phyloP scores from a whole-genome alignment of 305 asterid genomes.

The Solanum hybrid region DNA sequence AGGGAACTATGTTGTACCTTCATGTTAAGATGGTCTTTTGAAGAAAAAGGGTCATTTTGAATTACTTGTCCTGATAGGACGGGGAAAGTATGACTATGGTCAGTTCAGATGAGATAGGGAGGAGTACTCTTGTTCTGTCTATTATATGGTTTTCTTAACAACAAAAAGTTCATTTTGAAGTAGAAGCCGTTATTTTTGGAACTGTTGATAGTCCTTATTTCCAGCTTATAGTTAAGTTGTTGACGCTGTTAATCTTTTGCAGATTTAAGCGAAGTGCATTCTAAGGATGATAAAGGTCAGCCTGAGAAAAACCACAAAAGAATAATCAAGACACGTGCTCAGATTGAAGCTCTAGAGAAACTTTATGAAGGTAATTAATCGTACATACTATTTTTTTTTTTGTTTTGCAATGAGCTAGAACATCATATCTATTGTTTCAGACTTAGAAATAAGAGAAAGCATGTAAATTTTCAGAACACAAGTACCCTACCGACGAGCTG shows the following conservation, averaged over 20 bases:
- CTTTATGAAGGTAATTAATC: slow-evolving; percentile 34
- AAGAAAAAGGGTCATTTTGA: background rate
- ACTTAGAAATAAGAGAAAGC: background rate
- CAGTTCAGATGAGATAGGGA: background rate
- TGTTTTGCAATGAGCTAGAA: background rate
- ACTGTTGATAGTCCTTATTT: background rate
- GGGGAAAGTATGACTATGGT: background rate
- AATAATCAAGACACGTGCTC: slow-evolving; percentile 62
- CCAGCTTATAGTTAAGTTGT: background rate
- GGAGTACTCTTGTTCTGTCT: background rate
- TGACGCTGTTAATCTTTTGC: background rate
- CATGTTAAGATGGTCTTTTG: background rate
- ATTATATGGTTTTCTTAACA: background rate
- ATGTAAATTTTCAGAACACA: slow-evolving; percentile 45
- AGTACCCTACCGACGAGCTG: slow-evolving; percentile 63
- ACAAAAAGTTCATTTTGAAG: background rate
- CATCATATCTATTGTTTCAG: background rate
- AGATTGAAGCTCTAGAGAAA: slow-evolving; percentile 64
- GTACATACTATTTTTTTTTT: background rate
- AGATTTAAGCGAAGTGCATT: slow-evolving; percentile 43
- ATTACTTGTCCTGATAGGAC: background rate
- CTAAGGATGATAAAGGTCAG: slow-evolving; percentile 55
- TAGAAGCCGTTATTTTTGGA: background rate
- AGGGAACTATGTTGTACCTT: background rate
- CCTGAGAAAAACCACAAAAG: slow-evolving; percentile 55